Percentiles rank a stretch among this genome's conserved stretches.
Conservation (phyloP, 192 early-diverging fungal genomes). For the Hyaloraphidium curvatum region DNA sequence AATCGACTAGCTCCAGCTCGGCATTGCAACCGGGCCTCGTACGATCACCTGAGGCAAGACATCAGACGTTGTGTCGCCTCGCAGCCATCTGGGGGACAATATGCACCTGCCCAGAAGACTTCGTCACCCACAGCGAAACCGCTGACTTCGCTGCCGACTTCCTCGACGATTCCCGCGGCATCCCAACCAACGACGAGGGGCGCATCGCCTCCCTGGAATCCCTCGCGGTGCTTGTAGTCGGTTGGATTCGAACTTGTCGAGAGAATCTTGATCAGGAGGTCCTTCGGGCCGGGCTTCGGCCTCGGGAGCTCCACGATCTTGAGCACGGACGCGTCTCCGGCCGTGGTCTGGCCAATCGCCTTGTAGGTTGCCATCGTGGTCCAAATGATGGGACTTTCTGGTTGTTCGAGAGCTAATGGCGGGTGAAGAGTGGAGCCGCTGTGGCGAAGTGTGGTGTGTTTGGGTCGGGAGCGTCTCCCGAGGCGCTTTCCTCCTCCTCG, state of each 20-base stretch:
- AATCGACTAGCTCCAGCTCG: not conserved
- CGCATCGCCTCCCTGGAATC: not conserved
- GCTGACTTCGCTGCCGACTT: not conserved
- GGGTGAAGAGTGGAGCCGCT: no score
- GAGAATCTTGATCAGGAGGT: not conserved
- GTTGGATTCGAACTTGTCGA: not conserved
- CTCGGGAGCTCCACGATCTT: not conserved
- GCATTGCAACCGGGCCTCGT: constrained; percentile 2
- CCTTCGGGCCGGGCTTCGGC: not conserved
- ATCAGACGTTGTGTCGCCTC: no score
- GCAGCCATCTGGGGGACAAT: no score
- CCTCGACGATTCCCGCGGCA: not conserved
- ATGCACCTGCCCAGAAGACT: not conserved
- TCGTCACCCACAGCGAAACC: not conserved
- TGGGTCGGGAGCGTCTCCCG: no score
- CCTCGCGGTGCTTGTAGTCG: not conserved
- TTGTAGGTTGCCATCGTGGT: no score
- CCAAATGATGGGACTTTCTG: no score
- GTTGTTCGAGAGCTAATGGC: no score
- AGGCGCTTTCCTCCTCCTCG: no score
- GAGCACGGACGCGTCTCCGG: not conserved
- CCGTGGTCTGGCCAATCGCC: not conserved
- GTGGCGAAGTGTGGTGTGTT: no score
- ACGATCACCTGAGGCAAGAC: not conserved
- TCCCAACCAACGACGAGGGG: constrained; percentile 1